Evolutionary conservation across 2,329 filamentous ascomycete genomes (phyloP), one percentile per base, ranked within the genome.

Genomic region (Cordyceps militaris): DNA sequence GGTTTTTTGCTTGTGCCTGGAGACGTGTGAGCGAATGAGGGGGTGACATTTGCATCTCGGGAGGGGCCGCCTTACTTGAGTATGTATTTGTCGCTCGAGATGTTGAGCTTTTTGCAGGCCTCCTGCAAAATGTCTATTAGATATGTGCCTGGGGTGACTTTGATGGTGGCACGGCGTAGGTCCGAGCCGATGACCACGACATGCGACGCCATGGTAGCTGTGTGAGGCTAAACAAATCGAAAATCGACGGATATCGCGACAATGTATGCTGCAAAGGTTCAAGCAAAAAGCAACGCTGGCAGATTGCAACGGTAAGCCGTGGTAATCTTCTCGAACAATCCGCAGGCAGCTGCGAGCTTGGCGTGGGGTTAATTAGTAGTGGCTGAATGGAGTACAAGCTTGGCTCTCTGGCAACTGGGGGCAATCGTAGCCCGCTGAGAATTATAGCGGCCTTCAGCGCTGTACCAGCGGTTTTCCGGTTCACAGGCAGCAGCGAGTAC

Each of bases 131-230:
- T 82, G 68, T 97, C 92, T 59, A 87, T 87, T 64, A 99, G 76
- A 65, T 90, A 88, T 62, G 87, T 96, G 57, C 81, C 81, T 0
- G 91, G 91, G 0, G 81, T 87, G 57, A 94, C 92, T 73, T 96
- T 96, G 72, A 99, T 79, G 43, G 83, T 88, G 52, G 86, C 83
- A 65, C 91, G 83, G 64, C 88, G 86, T 64, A 92, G 81, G 64
- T 89, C 85, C 40, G 87, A 84, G 70, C 93, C 87, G 63, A 96
- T 86, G 55, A 97, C 90, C 65, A 92, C 87, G 59, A 97, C 91
- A 70, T 94, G 88, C 55, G 91, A 88, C 63, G 91, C 84, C 90
- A 96, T 96, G 46, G 44, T 34, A 42, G 36, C 54, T 16, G 44
- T 49, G 10, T 21, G 26, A 6, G 10, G 16, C 26, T 32, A 5